Evolutionary conservation across 306 rosid species (phyloP).

Genomic region (Amphicarpaea edgeworthii): DNA sequence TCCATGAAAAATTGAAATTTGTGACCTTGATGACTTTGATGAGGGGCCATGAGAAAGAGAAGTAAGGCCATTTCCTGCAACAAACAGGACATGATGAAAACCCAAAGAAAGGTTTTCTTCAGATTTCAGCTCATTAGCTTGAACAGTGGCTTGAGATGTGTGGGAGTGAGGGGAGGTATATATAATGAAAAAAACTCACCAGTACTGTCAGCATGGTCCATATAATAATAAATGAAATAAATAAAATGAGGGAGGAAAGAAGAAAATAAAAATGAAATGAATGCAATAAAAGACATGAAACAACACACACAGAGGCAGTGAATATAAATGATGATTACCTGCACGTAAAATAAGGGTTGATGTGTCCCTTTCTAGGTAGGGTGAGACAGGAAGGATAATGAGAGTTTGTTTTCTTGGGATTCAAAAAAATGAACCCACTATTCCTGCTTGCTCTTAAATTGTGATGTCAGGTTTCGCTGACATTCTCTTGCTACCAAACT

Average conservation of each 20-base stretch:
- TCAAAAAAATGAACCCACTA: constrained; percentile 55
- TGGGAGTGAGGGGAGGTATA: constrained; percentile 40
- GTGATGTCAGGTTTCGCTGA: constrained; percentile 44
- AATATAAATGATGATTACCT: constrained; percentile 60
- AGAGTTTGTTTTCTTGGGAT: constrained; percentile 85
- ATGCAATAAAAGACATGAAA: constrained; percentile 49
- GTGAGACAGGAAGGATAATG: constrained; percentile 66
- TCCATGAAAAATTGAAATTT: background rate
- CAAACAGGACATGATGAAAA: constrained; percentile 12
- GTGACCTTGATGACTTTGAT: constrained; percentile 10
- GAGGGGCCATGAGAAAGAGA: constrained; percentile 32
- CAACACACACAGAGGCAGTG: constrained; percentile 48
- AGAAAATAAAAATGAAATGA: constrained; percentile 9
- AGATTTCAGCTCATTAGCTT: constrained; percentile 21
- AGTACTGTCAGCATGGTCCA: constrained; percentile 23
- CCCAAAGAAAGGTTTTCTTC: background rate
- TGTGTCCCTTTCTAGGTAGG: constrained; percentile 66
- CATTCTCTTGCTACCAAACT: constrained; percentile 50
- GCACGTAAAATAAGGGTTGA: constrained; percentile 65
- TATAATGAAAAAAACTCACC: constrained; percentile 42
- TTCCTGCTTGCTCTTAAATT: constrained; percentile 43
- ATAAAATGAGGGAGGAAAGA: background rate
- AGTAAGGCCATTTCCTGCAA: background rate
- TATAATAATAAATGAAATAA: constrained; percentile 18
- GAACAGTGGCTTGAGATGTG: constrained; percentile 46